These are phyloP conservation scores for Xylariaceae sp. DNA, from an alignment of 2,329 filamentous ascomycete genomes.

Conservation along the genomic window DNA sequence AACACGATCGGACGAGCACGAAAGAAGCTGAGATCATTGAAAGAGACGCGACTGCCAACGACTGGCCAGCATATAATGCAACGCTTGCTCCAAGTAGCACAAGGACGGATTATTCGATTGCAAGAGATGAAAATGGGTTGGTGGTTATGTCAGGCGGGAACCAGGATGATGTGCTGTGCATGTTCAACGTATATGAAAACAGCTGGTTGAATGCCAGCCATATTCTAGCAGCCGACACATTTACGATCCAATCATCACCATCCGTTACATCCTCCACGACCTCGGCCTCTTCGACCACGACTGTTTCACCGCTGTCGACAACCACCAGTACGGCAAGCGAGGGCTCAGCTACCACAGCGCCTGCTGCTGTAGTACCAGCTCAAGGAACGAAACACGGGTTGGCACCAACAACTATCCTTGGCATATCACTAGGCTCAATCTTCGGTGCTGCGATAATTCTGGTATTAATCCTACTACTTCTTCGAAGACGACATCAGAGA, in stretches of 20 bases:
- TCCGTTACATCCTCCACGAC: constrained; percentile 32
- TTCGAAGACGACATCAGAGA: constrained; percentile 58
- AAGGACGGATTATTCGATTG: constrained; percentile 68
- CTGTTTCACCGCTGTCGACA: constrained; percentile 27
- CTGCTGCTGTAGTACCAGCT: constrained; percentile 24
- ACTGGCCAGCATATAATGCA: constrained; percentile 77
- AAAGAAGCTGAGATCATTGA: constrained; percentile 1
- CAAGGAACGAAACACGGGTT: constrained; percentile 13
- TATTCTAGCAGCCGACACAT: constrained; percentile 49
- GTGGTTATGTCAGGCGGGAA: constrained; percentile 78
- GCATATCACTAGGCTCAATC: constrained; percentile 78
- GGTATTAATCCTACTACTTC: constrained; percentile 65
- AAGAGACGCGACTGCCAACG: constrained; percentile 51
- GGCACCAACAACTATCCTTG: constrained; percentile 62
- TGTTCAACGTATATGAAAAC: constrained; percentile 75
- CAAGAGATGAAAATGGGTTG: constrained; percentile 60
- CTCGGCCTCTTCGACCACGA: constrained; percentile 31
- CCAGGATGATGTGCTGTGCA: constrained; percentile 60
- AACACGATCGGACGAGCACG: constrained; percentile 13
- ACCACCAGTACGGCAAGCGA: constrained; percentile 15
- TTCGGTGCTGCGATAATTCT: constrained; percentile 68
- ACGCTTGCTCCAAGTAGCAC: constrained; percentile 63
- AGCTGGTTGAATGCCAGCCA: constrained; percentile 70
- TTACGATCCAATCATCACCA: constrained; percentile 32
- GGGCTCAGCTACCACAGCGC: constrained; percentile 11